A percentile compares a stretch with the other conserved stretches of the same genome.
These are phyloP conservation scores for Candolleomyces aberdarensis DNA, from an alignment of 768 basidiomycete genomes.

Conservation along the genomic window DNA sequence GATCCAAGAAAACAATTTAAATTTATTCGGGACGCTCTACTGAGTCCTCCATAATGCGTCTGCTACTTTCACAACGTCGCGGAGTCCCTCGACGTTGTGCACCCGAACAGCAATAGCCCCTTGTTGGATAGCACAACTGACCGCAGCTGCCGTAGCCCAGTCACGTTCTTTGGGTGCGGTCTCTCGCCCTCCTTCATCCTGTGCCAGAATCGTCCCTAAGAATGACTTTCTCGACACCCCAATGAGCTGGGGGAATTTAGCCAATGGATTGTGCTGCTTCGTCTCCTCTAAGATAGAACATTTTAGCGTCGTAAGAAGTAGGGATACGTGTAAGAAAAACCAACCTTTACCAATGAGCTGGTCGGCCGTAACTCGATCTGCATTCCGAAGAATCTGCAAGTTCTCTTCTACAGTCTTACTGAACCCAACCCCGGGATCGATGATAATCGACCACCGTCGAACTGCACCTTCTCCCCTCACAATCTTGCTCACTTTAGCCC, in stretches of 20 bases:
- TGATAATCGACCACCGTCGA: constrained; percentile 82
- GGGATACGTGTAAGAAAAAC: too few species aligned
- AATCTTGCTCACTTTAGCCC: constrained; percentile 58
- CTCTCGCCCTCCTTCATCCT: constrained; percentile 47
- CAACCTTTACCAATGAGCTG: constrained; percentile 26
- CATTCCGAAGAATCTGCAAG: constrained; percentile 57
- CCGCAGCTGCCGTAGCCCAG: constrained; percentile 78
- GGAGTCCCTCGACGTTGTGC: constrained; percentile 73
- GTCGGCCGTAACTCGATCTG: constrained; percentile 44
- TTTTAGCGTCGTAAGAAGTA: constrained; percentile 4
- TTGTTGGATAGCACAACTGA: constrained; percentile 73
- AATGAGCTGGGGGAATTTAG: constrained; percentile 64
- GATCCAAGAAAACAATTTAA: too few species aligned
- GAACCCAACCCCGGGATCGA: constrained; percentile 94
- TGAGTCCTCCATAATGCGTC: constrained; percentile 50
- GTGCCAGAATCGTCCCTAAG: constrained; percentile 61
- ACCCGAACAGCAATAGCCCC: constrained; percentile 73
- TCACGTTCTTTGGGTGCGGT: constrained; percentile 64
- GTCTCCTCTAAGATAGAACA: constrained; percentile 9
- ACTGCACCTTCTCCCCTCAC: constrained; percentile 70
- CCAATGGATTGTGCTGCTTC: constrained; percentile 43
- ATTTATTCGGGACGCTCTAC: not conserved
- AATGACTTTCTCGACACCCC: constrained; percentile 86
- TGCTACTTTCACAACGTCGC: constrained; percentile 68
- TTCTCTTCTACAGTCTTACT: constrained; percentile 83